Evolutionary conservation across 345 rosid species (phyloP).

Genomic region (Eucalyptus melliodora): DNA sequence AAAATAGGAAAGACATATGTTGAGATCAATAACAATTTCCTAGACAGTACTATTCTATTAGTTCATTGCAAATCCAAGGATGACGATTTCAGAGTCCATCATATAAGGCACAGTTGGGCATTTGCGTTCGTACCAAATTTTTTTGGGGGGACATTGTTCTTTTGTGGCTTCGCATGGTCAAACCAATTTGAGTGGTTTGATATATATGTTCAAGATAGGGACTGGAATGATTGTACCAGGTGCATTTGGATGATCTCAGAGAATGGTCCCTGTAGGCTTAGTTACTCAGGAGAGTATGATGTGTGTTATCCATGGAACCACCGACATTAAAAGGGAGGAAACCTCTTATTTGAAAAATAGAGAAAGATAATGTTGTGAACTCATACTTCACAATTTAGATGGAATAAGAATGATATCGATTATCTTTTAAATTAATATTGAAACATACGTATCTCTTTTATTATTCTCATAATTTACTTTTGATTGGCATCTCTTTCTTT

Average conservation of each 20-base stretch:
- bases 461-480: too few relatives aligned
- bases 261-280: background rate
- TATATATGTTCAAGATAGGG: background rate
- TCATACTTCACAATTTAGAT: too few relatives aligned
- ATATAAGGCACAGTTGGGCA: background rate
- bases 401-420: too few relatives aligned
- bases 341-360: too few relatives aligned
- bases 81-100: accelerated
- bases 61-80: background rate
- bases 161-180: background rate
- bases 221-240: accelerated
- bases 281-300: background rate
- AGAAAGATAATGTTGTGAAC: too few relatives aligned
- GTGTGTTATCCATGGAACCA: background rate
- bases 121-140: background rate
- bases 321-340: too few relatives aligned
- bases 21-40: background rate
- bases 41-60: background rate
- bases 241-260: background rate
- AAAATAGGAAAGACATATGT: background rate
- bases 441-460: too few relatives aligned
- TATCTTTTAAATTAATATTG: too few relatives aligned
- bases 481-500: too few relatives aligned
- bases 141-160: background rate
- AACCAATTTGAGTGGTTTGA: background rate